Percentiles rank a stretch among this genome's conserved stretches.
phyloP scores from a whole-genome alignment of 768 basidiomycete genomes.

The Clavaria fumosa region DNA sequence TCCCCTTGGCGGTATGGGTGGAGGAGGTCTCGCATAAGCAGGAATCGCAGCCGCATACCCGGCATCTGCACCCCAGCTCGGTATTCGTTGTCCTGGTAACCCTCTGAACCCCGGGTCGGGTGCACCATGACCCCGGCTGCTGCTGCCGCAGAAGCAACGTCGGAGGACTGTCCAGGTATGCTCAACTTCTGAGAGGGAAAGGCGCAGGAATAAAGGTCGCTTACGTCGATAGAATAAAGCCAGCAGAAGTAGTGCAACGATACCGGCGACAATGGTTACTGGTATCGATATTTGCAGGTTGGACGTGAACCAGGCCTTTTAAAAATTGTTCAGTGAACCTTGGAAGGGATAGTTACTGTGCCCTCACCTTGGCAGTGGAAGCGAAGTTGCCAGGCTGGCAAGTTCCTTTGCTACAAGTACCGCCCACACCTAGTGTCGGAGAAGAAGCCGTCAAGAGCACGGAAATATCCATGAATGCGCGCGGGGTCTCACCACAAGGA shows the following conservation, averaged over 20 bases:
- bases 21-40: no score
- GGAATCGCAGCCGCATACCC: no score
- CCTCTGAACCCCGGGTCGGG: slow-evolving; percentile 11
- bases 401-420: slow-evolving; percentile 42
- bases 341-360: slow-evolving; percentile 8
- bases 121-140: neutral
- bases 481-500: slow-evolving; percentile 50
- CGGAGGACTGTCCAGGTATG: no score
- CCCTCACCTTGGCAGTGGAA: slow-evolving; percentile 41
- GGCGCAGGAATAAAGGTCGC: no score
- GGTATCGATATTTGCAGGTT: slow-evolving; percentile 74
- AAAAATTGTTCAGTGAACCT: neutral
- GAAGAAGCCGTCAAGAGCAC: slow-evolving; percentile 8
- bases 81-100: slow-evolving; percentile 3
- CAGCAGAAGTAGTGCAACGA: slow-evolving; percentile 44
- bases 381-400: slow-evolving; percentile 47
- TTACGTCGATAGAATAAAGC: slow-evolving; percentile 31
- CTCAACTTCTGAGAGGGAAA: no score
- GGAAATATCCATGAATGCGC: no score
- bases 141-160: no score
- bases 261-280: slow-evolving; percentile 53
- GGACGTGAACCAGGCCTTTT: slow-evolving; percentile 57
- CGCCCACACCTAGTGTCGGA: slow-evolving; percentile 44
- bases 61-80: neutral
- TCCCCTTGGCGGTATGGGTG: no score